phyloP scores from a whole-genome alignment of 768 basidiomycete species.

The Coprinellus aureogranulatus region DNA sequence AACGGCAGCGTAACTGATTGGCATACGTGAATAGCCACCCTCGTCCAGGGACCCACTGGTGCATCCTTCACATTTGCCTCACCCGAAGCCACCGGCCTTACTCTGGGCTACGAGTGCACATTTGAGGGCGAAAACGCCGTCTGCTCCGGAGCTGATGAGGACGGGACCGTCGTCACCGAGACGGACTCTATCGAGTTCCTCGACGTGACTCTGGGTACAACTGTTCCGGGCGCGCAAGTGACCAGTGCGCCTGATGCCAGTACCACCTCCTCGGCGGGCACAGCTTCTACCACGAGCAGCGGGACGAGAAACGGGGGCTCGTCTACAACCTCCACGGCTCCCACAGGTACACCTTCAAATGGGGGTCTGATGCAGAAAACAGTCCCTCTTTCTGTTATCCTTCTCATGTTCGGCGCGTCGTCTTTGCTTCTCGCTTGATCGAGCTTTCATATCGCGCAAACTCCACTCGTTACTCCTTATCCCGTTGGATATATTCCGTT shows the following conservation, averaged over 20 bases:
- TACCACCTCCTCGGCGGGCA: neutral
- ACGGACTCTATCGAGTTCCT: slow-evolving; percentile 14
- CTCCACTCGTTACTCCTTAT: no score
- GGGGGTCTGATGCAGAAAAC: no score
- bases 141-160: slow-evolving; percentile 16
- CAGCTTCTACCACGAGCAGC: neutral
- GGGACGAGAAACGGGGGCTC: neutral
- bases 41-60: slow-evolving; percentile 24
- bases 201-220: neutral
- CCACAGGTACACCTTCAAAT: no score
- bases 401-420: no score
- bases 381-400: no score
- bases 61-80: slow-evolving; percentile 19
- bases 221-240: slow-evolving; percentile 11
- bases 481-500: no score
- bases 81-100: slow-evolving; percentile 10
- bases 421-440: no score
- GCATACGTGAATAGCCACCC: slow-evolving; percentile 17
- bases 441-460: no score
- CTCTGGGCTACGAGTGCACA: slow-evolving; percentile 17
- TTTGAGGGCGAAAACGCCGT: slow-evolving; percentile 18
- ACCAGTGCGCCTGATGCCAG: neutral
- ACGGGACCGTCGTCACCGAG: slow-evolving; percentile 14
- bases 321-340: no score
- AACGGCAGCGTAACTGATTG: no score